These are phyloP conservation scores for Cichorium intybus DNA, from an alignment of 140 eudicot species.

Conservation along the genomic window DNA sequence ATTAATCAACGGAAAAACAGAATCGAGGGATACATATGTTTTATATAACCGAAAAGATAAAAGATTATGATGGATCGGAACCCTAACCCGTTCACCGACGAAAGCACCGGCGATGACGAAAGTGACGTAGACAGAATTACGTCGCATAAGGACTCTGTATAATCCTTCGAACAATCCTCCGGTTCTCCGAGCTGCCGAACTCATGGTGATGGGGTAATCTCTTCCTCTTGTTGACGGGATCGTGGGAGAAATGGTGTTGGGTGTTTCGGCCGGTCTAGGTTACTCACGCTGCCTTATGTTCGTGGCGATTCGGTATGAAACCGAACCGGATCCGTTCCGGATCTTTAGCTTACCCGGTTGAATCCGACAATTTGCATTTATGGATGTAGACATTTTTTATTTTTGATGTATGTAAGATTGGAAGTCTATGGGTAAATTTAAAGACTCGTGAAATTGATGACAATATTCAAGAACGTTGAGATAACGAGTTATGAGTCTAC, in stretches of 20 bases:
- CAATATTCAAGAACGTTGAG: too few relatives aligned
- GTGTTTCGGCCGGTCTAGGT: slow-evolving; percentile 17
- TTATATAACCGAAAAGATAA: background rate
- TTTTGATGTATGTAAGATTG: too few relatives aligned
- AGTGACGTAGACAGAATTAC: slow-evolving; percentile 82
- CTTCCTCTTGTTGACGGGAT: slow-evolving; percentile 3
- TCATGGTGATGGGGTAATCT: slow-evolving; percentile 23
- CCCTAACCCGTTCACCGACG: slow-evolving; percentile 75
- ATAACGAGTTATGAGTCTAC: too few relatives aligned
- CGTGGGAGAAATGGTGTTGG: slow-evolving; percentile 5
- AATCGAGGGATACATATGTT: background rate
- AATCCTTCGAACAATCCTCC: slow-evolving; percentile 65
- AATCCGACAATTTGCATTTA: too few relatives aligned
- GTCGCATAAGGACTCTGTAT: slow-evolving; percentile 78
- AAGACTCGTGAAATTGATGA: too few relatives aligned
- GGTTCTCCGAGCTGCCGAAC: slow-evolving; percentile 40
- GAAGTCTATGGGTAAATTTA: too few relatives aligned
- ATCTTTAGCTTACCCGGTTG: background rate
- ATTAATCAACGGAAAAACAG: slow-evolving; percentile 4
- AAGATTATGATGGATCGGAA: background rate
- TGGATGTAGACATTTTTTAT: too few relatives aligned
- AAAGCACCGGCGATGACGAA: slow-evolving; percentile 93
- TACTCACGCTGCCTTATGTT: slow-evolving; percentile 9
- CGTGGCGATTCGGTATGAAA: background rate
- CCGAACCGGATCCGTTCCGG: background rate